phyloP scores from a whole-genome alignment of 495 filamentous ascomycete species.

The Xanthoparmelia taractica region DNA sequence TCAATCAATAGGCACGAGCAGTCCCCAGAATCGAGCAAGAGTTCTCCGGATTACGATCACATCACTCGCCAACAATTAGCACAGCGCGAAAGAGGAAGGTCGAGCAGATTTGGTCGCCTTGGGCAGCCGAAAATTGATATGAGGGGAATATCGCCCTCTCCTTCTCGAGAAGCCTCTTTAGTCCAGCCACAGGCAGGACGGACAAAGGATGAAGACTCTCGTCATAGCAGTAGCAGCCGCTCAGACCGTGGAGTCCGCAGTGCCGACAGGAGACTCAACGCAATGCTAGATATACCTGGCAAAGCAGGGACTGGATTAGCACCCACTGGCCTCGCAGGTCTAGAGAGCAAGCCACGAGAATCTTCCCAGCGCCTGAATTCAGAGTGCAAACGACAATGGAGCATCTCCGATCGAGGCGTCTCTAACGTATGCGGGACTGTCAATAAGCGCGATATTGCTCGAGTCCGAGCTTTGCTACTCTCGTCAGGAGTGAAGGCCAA shows the following conservation, averaged over 20 bases:
- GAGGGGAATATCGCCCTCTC: conserved; percentile 27
- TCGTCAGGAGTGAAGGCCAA: conserved; percentile 79
- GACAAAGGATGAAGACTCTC: conserved; percentile 23
- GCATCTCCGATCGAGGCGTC: conserved; percentile 56
- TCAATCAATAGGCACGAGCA: conserved; percentile 37
- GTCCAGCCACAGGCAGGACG: conserved; percentile 6
- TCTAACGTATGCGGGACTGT: conserved; percentile 34
- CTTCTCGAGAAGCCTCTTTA: conserved; percentile 16
- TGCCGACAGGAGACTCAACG: conserved; percentile 33
- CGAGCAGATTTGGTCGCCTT: conserved; percentile 46
- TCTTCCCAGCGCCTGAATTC: conserved; percentile 26
- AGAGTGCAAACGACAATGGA: conserved; percentile 52
- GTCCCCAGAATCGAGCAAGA: conserved; percentile 5
- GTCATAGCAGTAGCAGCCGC: conserved; percentile 21
- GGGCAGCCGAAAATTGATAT: conserved; percentile 58
- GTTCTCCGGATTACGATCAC: conserved; percentile 29
- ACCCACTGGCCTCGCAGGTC: conserved; percentile 42
- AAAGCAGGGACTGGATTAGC: conserved; percentile 22
- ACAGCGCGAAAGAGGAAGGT: conserved; percentile 29
- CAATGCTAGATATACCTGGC: conserved; percentile 32
- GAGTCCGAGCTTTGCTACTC: conserved; percentile 64
- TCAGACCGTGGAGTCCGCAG: conserved; percentile 18
- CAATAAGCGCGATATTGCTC: conserved; percentile 63
- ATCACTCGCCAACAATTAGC: conserved; percentile 34
- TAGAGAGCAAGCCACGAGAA: conserved; percentile 32